Evolutionary conservation across 2,329 filamentous ascomycete species (phyloP), one percentile per base, ranked within the genome.

Genomic region (Sporothrix inflata): DNA sequence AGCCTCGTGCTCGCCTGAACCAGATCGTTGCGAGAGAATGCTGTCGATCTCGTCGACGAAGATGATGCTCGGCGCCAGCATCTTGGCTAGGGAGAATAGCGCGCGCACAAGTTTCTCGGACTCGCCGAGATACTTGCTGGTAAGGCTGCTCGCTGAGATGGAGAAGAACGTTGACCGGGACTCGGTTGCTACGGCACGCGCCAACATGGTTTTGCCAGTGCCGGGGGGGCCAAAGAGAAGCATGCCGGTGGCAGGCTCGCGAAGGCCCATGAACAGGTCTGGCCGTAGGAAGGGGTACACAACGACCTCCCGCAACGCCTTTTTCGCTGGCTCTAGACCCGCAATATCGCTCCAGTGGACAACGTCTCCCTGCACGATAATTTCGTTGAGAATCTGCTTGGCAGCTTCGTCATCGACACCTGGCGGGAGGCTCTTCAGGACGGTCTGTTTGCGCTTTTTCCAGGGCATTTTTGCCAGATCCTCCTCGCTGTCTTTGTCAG

Each of bases 21-120:
- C 93, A 7, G 92, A 92, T 69, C 96, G 87, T 19, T 94, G 90
- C 0, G 94, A 97, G 0, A 99, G 86, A 0, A 99, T 84, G 0
- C 94, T 97, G 80, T 99, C 96, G 74, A 99, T 99, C 80, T 99
- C 96, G 78, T 99, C 96, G 4, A 99, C 94, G 77, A 99, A 99
- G 73, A 99, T 98, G 79, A 99, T 98, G 74, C 92, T 96, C 0
- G 96, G 96, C 0, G 96, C 94, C 60, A 98, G 86, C 47, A 90
- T 86, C 80, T 97, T 97, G 5, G 96, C 94, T n/a, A 98, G 84
- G 0, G 89, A 89, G 79, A 99, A 99, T 0, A 99, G 85, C 3
- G 96, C 96, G 47, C 94, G 90, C 1, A 99, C 96, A 4, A 99
- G 88, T 81, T 99, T 99, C 82, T 99, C 96, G 0, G 93, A 97